Evolutionary conservation across 169 alveolate species (phyloP).

Genomic region (Plasmodium ovale): DNA sequence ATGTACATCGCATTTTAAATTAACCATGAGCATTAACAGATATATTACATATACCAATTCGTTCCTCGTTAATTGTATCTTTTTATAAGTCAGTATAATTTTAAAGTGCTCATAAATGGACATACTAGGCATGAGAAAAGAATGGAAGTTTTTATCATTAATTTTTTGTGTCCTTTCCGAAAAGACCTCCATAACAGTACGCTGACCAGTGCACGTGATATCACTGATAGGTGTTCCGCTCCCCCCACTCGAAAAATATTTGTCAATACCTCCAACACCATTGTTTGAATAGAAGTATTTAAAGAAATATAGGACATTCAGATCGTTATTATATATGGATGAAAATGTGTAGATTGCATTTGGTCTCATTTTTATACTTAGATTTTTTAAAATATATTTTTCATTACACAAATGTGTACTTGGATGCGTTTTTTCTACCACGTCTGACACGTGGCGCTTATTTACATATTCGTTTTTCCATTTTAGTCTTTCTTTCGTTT

Average conservation of each 20-base stretch:
- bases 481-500: no score
- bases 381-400: conserved; percentile 50
- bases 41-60: conserved; percentile 51
- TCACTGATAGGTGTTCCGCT: neutral
- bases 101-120: conserved; percentile 68
- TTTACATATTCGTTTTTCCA: no score
- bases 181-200: neutral
- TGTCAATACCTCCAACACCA: neutral
- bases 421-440: no score
- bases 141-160: conserved; percentile 21
- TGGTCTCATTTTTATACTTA: conserved; percentile 46
- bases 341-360: conserved; percentile 63
- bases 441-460: no score
- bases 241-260: neutral
- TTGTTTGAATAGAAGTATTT: conserved; percentile 40
- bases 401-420: no score
- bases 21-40: conserved; percentile 45
- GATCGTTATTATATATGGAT: conserved; percentile 58
- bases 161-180: neutral
- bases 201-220: no score
- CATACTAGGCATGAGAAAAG: conserved; percentile 51
- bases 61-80: neutral
- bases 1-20: conserved; percentile 55
- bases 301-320: conserved; percentile 58
- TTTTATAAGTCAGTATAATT: conserved; percentile 36